Percentiles rank a stretch among this genome's conserved stretches.
Conservation (phyloP, 2,329 filamentous ascomycete genomes). For the Microdochium nivale region DNA sequence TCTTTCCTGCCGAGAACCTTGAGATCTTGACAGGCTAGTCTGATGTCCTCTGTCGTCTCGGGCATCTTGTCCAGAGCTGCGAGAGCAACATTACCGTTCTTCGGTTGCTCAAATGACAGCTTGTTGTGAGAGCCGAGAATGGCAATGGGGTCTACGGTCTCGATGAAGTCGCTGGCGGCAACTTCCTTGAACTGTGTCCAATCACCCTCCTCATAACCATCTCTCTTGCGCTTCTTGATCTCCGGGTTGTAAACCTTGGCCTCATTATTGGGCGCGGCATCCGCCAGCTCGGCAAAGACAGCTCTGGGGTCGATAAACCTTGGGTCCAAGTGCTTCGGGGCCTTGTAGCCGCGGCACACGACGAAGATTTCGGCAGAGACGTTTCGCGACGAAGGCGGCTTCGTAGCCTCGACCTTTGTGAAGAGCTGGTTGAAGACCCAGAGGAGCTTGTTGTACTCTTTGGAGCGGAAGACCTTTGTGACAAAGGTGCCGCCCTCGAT, state of each 20-base stretch:
- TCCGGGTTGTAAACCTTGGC: slow-evolving; percentile 98
- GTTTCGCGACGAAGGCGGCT: slow-evolving; percentile 90
- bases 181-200: slow-evolving; percentile 88
- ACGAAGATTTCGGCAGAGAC: slow-evolving; percentile 99
- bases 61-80: slow-evolving; percentile 78
- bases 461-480: slow-evolving; percentile 94
- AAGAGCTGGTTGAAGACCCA: slow-evolving; percentile 99
- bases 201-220: slow-evolving; percentile 95
- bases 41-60: slow-evolving; percentile 78
- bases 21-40: slow-evolving; percentile 70
- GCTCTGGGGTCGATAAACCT: slow-evolving; percentile 82
- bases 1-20: slow-evolving; percentile 90
- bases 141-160: slow-evolving; percentile 85
- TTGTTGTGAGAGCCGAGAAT: slow-evolving; percentile 82
- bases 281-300: slow-evolving; percentile 88
- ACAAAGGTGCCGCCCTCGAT: slow-evolving; percentile 86
- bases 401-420: slow-evolving; percentile 90
- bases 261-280: slow-evolving; percentile 85
- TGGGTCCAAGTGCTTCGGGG: slow-evolving; percentile 86
- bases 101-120: slow-evolving; percentile 72
- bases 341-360: slow-evolving; percentile 91
- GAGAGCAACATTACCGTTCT: slow-evolving; percentile 75
- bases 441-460: slow-evolving; percentile 90
- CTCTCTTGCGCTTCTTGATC: slow-evolving; percentile 92
- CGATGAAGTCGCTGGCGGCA: slow-evolving; percentile 84